Evolutionary conservation across 2,329 filamentous ascomycete genomes (phyloP).

Genomic region (Ceratocystis papillata): DNA sequence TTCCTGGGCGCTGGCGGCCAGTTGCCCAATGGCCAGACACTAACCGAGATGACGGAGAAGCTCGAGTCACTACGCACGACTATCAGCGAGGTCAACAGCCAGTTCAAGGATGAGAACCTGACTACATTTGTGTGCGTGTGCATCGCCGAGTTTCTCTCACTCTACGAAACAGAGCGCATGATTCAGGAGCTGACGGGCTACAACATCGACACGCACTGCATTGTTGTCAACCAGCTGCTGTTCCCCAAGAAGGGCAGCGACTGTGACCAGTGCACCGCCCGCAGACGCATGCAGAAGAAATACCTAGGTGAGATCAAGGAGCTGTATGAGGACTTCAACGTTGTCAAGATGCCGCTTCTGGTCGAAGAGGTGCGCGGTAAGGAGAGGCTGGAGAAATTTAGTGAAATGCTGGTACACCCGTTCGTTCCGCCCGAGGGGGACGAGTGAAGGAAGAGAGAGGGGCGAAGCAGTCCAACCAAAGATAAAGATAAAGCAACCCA

Average conservation of each 20-base stretch:
- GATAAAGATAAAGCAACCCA: constrained; percentile 13
- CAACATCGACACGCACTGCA: constrained; percentile 89
- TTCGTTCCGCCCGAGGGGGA: constrained; percentile 52
- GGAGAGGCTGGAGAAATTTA: constrained; percentile 84
- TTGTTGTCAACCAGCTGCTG: constrained; percentile 95
- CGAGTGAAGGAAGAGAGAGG: constrained; percentile 21
- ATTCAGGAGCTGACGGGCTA: constrained; percentile 94
- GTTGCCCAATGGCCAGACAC: constrained; percentile 83
- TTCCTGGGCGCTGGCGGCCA: constrained; percentile 66
- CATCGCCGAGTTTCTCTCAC: constrained; percentile 89
- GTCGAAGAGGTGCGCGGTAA: constrained; percentile 94
- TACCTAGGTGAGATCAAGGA: constrained; percentile 98
- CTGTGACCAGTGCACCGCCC: constrained; percentile 90
- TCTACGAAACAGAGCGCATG: constrained; percentile 99
- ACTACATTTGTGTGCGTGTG: constrained; percentile 98
- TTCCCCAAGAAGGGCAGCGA: constrained; percentile 77
- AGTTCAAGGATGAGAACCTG: constrained; percentile 93
- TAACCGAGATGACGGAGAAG: constrained; percentile 86
- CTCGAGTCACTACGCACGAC: constrained; percentile 88
- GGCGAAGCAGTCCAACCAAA: not conserved
- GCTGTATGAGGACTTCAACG: constrained; percentile 90
- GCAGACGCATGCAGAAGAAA: constrained; percentile 98
- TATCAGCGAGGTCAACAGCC: constrained; percentile 88
- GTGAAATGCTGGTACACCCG: constrained; percentile 68
- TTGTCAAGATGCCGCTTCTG: constrained; percentile 93